A percentile compares a stretch with the other conserved stretches of the same genome.
Evolutionary conservation across 78 protist species (phyloP).

Genomic region (Cavenderia fasciculata): DNA sequence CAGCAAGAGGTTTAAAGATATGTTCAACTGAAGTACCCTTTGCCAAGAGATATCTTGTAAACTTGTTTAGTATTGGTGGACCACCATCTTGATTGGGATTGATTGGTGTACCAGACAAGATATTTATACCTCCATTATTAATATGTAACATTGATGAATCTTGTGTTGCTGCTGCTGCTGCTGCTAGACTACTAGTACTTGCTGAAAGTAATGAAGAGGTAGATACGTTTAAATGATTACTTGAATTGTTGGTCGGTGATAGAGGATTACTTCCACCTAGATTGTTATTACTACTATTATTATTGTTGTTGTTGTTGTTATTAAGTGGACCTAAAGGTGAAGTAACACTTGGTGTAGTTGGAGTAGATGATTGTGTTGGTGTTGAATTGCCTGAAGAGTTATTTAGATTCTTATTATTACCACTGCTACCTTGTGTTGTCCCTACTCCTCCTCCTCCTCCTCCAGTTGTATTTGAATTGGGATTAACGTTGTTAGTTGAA

Average conservation of each 20-base stretch:
- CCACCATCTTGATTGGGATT: constrained; percentile 33
- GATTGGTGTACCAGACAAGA: constrained; percentile 22
- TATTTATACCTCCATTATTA: neutral
- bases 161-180: neutral
- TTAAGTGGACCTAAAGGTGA: neutral
- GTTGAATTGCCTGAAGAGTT: too few relatives aligned
- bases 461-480: too few relatives aligned
- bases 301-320: neutral
- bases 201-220: neutral
- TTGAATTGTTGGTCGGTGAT: too few relatives aligned
- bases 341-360: too few relatives aligned
- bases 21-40: constrained; percentile 12
- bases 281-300: neutral
- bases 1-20: constrained; percentile 29
- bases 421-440: too few relatives aligned
- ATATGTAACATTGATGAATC: neutral
- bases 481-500: too few relatives aligned
- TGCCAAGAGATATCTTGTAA: constrained; percentile 7
- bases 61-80: constrained; percentile 17
- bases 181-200: neutral
- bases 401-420: too few relatives aligned
- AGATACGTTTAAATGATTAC: too few relatives aligned
- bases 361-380: too few relatives aligned
- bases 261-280: neutral
- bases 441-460: too few relatives aligned